Evolutionary conservation across 805 yeast genomes (phyloP).

Genomic region (Ogataea nitratoaversa): DNA sequence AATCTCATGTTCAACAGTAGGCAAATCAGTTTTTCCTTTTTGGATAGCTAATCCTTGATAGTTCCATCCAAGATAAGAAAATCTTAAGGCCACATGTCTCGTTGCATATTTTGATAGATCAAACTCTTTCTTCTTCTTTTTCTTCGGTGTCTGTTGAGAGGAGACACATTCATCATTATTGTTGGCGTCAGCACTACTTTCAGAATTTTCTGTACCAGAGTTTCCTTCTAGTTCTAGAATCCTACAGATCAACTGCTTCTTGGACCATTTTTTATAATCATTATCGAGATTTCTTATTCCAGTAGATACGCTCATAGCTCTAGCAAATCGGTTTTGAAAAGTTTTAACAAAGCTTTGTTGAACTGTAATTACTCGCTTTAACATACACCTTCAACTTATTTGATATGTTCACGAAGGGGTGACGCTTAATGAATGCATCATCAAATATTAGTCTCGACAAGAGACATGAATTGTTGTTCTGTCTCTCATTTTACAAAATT

Average conservation of each 20-base stretch:
- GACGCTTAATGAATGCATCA: too few relatives aligned
- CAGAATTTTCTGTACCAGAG: too few relatives aligned
- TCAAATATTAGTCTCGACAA: too few relatives aligned
- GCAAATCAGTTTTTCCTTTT: conserved; percentile 67
- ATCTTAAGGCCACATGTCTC: conserved; percentile 72
- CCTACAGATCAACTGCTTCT: conserved; percentile 53
- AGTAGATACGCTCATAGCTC: neutral
- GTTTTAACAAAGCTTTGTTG: neutral
- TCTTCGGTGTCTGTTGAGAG: too few relatives aligned
- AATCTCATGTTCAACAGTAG: conserved; percentile 80
- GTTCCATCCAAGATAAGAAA: conserved; percentile 92
- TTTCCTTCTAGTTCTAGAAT: conserved; percentile 51
- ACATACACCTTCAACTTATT: too few relatives aligned
- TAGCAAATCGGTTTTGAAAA: too few relatives aligned
- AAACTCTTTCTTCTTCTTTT: conserved; percentile 40
- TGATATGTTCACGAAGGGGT: too few relatives aligned
- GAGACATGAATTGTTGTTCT: too few relatives aligned
- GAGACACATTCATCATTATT: too few relatives aligned
- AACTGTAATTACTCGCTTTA: too few relatives aligned
- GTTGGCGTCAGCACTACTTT: too few relatives aligned
- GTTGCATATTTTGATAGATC: conserved; percentile 61
- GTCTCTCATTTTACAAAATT: too few relatives aligned
- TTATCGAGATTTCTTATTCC: neutral
- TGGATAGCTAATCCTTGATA: conserved; percentile 89
- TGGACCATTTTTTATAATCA: conserved; percentile 59